A percentile compares a stretch with the other conserved stretches of the same genome.
Conservation (phyloP, 2,329 filamentous ascomycete species). For the Sarocladium brachiariae region DNA sequence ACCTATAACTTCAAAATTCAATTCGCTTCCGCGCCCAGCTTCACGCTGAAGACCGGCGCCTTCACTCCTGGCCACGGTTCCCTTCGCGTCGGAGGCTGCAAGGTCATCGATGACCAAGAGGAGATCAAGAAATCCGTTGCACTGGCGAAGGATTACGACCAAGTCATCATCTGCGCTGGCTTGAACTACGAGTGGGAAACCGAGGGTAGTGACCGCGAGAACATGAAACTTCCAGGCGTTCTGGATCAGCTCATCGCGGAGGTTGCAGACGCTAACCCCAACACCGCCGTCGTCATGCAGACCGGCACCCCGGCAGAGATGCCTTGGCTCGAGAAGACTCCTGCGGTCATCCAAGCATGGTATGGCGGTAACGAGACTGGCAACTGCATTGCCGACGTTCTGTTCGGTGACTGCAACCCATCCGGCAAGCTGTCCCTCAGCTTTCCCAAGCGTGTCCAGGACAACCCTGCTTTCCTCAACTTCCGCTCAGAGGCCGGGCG, state of each 20-base stretch:
- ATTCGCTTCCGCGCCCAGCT: slow-evolving; percentile 53
- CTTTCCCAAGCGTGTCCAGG: slow-evolving; percentile 60
- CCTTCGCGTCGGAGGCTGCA: slow-evolving; percentile 55
- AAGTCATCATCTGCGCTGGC: slow-evolving; percentile 72
- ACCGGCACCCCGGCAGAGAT: slow-evolving; percentile 69
- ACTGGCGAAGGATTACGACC: slow-evolving; percentile 62
- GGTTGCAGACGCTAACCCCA: slow-evolving; percentile 59
- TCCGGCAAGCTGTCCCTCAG: slow-evolving; percentile 68
- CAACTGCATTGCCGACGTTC: slow-evolving; percentile 70
- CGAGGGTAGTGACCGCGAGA: slow-evolving; percentile 70
- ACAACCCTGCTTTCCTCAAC: slow-evolving; percentile 72
- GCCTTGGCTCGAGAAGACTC: slow-evolving; percentile 56
- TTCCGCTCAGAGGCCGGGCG: slow-evolving; percentile 64
- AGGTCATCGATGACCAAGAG: slow-evolving; percentile 47
- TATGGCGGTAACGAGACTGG: slow-evolving; percentile 84
- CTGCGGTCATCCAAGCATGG: slow-evolving; percentile 68
- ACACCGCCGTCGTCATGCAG: slow-evolving; percentile 67
- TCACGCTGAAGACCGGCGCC: slow-evolving; percentile 43
- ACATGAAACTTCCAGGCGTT: slow-evolving; percentile 68
- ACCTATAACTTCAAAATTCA: slow-evolving; percentile 53
- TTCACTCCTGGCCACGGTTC: slow-evolving; percentile 52
- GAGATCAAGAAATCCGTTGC: slow-evolving; percentile 61
- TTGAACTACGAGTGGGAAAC: slow-evolving; percentile 78
- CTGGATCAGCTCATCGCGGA: slow-evolving; percentile 63
- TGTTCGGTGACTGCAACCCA: slow-evolving; percentile 69